Evolutionary conservation across 495 filamentous ascomycete genomes (phyloP), one percentile per base, ranked within the genome.

Genomic region (Penicillium canariense): DNA sequence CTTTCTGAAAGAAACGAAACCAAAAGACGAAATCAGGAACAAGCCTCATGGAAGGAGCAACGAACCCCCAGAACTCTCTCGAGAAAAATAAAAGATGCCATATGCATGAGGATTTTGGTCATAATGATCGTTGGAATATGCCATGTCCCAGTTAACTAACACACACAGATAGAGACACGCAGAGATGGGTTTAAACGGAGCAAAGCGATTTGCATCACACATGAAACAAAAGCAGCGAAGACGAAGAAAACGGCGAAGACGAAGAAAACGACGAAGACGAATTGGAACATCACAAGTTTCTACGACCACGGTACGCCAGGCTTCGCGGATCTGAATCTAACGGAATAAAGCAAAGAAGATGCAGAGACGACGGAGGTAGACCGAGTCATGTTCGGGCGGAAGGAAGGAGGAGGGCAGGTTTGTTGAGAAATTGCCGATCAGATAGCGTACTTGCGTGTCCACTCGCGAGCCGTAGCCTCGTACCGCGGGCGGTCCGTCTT

Each of bases 381-480:
- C 54, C 40, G 47, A 25, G 59, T 34, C 36, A 32, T 32, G 30
- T 30, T 32, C 20, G 42, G 9, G 30, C 40, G 28, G 31, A 34
- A 34, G 27, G 39, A 26, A 27, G 40, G 42, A 35, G 59, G 25
- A 35, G 52, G 54, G 54, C 54, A 62, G 59, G 58, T 58, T 65
- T 54, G 55, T 58, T 52, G 56, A 56, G 22, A 55, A 64, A 62
- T 55, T 62, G 61, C 65, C 63, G 60, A 64, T 77, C 69, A 78
- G 54, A 96, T 93, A 63, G 94, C 95, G 74, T 97, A 97, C 81
- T 97, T 98, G 71, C 93, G 84, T 52, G 94, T 98, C 94, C 95
- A 97, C 75, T 98, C 94, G 66, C 94, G 84, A 52, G 94, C 94
- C 55, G 92, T 97, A 51, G 91, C 87, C 78, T 98, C 95, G 74